Base-by-base conservation (phyloP, 106 monocot genomes). In the Agapanthus africanus region DNA sequence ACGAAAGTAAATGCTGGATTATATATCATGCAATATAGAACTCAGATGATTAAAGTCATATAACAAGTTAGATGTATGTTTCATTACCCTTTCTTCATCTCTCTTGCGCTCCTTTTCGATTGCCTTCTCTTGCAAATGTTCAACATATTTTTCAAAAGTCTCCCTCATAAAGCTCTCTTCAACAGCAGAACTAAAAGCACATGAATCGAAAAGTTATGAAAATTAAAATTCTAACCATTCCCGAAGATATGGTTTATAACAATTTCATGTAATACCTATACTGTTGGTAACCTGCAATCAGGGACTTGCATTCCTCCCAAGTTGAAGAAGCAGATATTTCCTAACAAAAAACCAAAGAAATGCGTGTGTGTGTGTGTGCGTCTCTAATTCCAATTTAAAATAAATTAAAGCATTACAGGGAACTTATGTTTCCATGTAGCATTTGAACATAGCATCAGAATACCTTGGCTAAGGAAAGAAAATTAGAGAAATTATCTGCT, bases 101-200 rank as follows among this genome's bases (percentile, higher is more conserved):
- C 84, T 91, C 70, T 80, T 81, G 14, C 87, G 91, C 41, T 92
- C 97, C 75, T 89, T 97, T 66, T 97, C 97, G 72, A 76, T 90
- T 33, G 77, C 66, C 70, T 81, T 93, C 63, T 99, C 92, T 79
- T 85, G 85, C 76, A 99, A 76, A 72, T 87, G 82, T 18, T 66
- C 60, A 54, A 93, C 71, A 70, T 91, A 87, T 18, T 87, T 87
- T 38, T 99, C 90, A 77, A 99, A 99, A 73, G 87, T 73, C 71
- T 99, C 93, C 69, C 54, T 92, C 35, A 65, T 79, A 75, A 77
- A 80, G 33, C 59, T 78, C 39, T 90, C 99, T 52, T 87, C 90
- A 68, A 70, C 83, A 71, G 90, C 49, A 19, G 83, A 75, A 80
- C 92, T 99, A 41, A 25, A 60, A 66, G 34, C 1, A 6, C 34